These are phyloP conservation scores for Wickerhamia fluorescens DNA, from an alignment of 805 yeast species.

Conservation along the genomic window DNA sequence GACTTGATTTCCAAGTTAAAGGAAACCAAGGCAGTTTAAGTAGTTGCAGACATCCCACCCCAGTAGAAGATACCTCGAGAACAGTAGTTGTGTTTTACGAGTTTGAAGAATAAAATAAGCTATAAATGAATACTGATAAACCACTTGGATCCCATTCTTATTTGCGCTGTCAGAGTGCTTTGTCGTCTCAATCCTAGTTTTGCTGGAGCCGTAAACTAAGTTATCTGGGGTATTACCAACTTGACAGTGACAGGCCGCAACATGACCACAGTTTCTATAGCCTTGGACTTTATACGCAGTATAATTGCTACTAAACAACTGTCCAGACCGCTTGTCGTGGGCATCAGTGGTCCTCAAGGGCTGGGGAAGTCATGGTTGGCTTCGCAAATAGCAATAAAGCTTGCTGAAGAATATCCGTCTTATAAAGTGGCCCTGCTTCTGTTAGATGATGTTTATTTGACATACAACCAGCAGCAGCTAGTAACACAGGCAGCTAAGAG, in stretches of 20 bases:
- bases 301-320: constrained; percentile 14
- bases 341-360: constrained; percentile 71
- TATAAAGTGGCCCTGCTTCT: constrained; percentile 48
- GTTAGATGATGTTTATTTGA: constrained; percentile 80
- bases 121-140: no score
- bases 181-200: no score
- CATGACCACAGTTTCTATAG: constrained; percentile 7
- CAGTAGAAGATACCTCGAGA: no score
- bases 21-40: constrained; percentile 65
- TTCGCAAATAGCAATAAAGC: constrained; percentile 24
- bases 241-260: no score
- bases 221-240: no score
- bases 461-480: constrained; percentile 50
- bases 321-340: constrained; percentile 42
- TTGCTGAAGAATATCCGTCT: constrained; percentile 28
- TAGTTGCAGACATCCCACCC: no score
- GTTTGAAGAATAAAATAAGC: no score
- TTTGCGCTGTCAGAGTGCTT: no score
- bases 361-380: constrained; percentile 66
- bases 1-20: constrained; percentile 75
- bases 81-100: no score
- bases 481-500: constrained; percentile 27
- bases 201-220: no score
- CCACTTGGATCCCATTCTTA: no score
- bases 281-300: constrained; percentile 19